A percentile compares a stretch with the other conserved stretches of the same genome.
Conservation (phyloP, 2,329 filamentous ascomycete species). For the Pseudopyricularia javanii region DNA sequence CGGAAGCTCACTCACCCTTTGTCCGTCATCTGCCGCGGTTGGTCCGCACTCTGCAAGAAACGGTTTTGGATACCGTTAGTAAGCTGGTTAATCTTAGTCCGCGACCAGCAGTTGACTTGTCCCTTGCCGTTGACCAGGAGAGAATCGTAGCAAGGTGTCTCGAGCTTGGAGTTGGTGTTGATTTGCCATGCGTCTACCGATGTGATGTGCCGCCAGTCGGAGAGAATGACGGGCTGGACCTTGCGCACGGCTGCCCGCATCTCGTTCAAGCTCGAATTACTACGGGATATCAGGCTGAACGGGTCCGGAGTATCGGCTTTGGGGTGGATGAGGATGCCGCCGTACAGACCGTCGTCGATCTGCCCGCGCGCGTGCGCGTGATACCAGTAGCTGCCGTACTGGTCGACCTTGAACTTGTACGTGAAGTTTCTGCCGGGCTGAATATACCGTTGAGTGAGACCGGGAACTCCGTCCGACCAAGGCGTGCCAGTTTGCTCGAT, state of each 20-base stretch:
- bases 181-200: constrained; percentile 23
- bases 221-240: constrained; percentile 35
- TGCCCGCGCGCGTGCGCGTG: constrained; percentile 44
- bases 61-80: constrained; percentile 17
- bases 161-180: constrained; percentile 28
- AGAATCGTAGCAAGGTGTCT: constrained; percentile 45
- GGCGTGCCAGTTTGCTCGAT: constrained; percentile 38
- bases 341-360: constrained; percentile 48
- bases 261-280: constrained; percentile 22
- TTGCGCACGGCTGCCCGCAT: constrained; percentile 36
- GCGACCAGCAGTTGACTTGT: constrained; percentile 34
- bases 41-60: constrained; percentile 15
- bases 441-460: constrained; percentile 41
- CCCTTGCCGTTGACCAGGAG: constrained; percentile 52
- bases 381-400: constrained; percentile 49
- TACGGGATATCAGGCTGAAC: constrained; percentile 33
- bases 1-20: constrained; percentile 29
- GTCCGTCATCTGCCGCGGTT: constrained; percentile 20
- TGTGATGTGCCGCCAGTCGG: constrained; percentile 43
- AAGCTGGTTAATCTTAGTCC: constrained; percentile 27
- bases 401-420: constrained; percentile 41
- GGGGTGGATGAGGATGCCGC: constrained; percentile 38
- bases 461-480: constrained; percentile 49
- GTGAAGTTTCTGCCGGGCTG: constrained; percentile 31
- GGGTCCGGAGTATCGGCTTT: constrained; percentile 21